Base-by-base conservation (phyloP, 768 basidiomycete species). In the Podaxis pistillaris region DNA sequence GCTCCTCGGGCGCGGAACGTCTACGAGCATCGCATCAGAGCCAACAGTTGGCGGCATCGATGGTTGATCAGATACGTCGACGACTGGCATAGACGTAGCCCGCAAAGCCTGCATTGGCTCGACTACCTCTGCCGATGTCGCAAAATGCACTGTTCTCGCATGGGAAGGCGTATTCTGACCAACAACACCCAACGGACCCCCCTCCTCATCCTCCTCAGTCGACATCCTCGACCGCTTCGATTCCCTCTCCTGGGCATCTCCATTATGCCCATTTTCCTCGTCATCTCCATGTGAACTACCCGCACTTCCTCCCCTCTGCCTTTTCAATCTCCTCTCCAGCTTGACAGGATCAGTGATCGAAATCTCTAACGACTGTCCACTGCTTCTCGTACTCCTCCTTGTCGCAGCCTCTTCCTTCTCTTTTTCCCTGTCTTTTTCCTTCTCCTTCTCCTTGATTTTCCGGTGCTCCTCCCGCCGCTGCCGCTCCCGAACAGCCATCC, bases 401-500 rank as follows among this genome's bases (percentile, higher is more conserved):
- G 82, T 65, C 37, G 81, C 77, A 61, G 80, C 67, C 0, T 60
- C 58, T n/a, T 67, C 72, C 22, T 68, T 66, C 68, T 76, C 71
- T 47, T 72, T 69, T 17, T 70, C 73, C 58, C 76, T 74, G 15
- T 71, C 81, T 68, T 75, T 83, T 44, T 73, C 76, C 66, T 70
- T 74, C 28, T 65, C 72, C 56, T 70, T 73, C 55, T 79, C 87
- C 41, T 79, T 83, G 37, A 79, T 77, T 68, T 86, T 83, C 71
- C 79, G 80, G 56, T 80, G 70, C 64, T 85, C 87, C 8, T 84
- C 83, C 63, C 85, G 73, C 67, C 91, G 79, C 75, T 87, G 84
- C 63, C 86, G 76, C 71, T 96, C 91, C 56, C 88, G 79, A 41
- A 74, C 81, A 13, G 93, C 90, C 91, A 96, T 95, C 65, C 91